Base-by-base conservation (phyloP, 1,284 basidiomycete genomes). In the Leccinum ponderosum region DNA sequence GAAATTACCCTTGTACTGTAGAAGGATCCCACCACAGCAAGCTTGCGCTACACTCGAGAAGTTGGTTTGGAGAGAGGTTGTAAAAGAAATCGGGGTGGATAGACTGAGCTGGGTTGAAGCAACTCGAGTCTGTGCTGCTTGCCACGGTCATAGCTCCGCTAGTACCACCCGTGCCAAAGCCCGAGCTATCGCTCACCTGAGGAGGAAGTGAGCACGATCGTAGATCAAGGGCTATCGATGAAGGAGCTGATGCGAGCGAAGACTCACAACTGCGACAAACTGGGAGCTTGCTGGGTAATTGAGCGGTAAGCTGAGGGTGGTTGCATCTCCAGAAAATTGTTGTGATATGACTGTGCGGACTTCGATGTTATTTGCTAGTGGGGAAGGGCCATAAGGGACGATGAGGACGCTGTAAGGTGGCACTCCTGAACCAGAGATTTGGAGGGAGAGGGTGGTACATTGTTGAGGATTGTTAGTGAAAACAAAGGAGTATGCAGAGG, bases 101-200 rank as follows among this genome's bases (percentile, higher is more conserved):
- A 31, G 29, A 31, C 29, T 31, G 29, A 4, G 29, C 29, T 31
- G 29, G 29, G 9, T 31, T 31, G 29, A 31, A 31, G 29, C 29
- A 31, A 31, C 29, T 9, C 29, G 29, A 31, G 29, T 31, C 4
- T 31, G 74, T 74, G 2, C 83, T 86, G 17, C 65, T 55, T 14
- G 69, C 66, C 35, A 91, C 88, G 59, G 77, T 80, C 2, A 83
- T 84, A 1, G 84, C 81, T 3, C 81, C 82, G 61, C 86, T 90
- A 1, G 90, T 91, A 6, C 91, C 91, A 7, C 91, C 91, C 0
- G 85, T 79, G 9, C 87, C 91, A 68, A 92, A 91, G 2, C 84
- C 86, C 20, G 44, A 47, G 44, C 44, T 47, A 47, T 47, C 44
- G 44, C 44, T 47, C 44, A 47, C 44, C 44, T 4, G 78, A 79